Conservation (phyloP, 192 early-diverging fungal species). For the Thamnidium elegans region DNA sequence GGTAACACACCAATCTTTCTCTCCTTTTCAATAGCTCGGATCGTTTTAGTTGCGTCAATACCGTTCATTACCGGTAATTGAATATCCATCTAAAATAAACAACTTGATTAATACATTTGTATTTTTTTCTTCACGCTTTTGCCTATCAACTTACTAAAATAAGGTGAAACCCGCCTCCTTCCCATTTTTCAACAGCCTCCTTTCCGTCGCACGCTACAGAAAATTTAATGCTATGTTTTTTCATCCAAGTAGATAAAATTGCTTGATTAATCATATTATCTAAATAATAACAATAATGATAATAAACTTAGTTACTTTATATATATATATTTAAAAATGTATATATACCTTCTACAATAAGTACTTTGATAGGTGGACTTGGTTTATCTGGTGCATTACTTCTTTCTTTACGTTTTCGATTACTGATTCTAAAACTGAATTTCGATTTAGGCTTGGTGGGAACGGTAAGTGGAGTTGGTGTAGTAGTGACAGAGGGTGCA, state of each 20-base stretch:
- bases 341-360: slow-evolving; percentile 70
- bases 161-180: slow-evolving; percentile 59
- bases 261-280: slow-evolving; percentile 75
- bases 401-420: slow-evolving; percentile 17
- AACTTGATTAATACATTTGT: neutral
- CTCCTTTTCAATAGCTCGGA: slow-evolving; percentile 52
- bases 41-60: slow-evolving; percentile 61
- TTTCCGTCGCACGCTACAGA: slow-evolving; percentile 75
- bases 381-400: slow-evolving; percentile 23
- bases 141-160: slow-evolving; percentile 46
- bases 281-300: slow-evolving; percentile 16
- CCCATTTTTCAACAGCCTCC: slow-evolving; percentile 81
- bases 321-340: neutral
- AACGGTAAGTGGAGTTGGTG: neutral
- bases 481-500: neutral
- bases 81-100: slow-evolving; percentile 62
- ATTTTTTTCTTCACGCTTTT: no score
- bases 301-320: neutral
- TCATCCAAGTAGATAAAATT: slow-evolving; percentile 72
- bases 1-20: slow-evolving; percentile 58
- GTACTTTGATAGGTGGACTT: slow-evolving; percentile 67
- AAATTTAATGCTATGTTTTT: slow-evolving; percentile 64
- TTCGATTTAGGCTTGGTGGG: slow-evolving; percentile 5
- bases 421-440: slow-evolving; percentile 18
- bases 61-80: slow-evolving; percentile 73